phyloP scores from a whole-genome alignment of 257 asterid genomes.

The Solanum chilense region DNA sequence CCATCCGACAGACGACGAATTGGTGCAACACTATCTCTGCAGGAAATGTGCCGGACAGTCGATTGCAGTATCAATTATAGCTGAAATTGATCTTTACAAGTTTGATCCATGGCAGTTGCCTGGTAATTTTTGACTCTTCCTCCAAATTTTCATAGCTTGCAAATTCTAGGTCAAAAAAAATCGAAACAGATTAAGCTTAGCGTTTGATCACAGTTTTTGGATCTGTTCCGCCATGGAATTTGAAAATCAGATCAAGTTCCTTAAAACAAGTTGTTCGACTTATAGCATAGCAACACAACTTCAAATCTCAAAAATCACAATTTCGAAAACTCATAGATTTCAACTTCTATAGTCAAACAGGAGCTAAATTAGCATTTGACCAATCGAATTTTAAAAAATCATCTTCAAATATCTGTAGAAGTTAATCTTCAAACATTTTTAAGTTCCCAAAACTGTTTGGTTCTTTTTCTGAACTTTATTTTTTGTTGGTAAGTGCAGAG shows the following conservation, averaged over 20 bases:
- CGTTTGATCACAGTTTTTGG: too few relatives aligned
- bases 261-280: too few relatives aligned
- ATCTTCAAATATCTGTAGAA: neutral
- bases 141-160: neutral
- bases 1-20: constrained; percentile 33
- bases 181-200: too few relatives aligned
- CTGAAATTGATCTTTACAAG: constrained; percentile 73
- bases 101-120: constrained; percentile 75
- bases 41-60: constrained; percentile 40
- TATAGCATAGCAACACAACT: neutral
- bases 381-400: neutral
- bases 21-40: constrained; percentile 25
- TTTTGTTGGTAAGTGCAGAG: constrained; percentile 4
- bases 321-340: neutral
- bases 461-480: neutral
- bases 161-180: neutral
- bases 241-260: too few relatives aligned
- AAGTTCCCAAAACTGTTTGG: neutral
- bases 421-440: neutral
- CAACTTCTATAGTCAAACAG: neutral
- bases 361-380: neutral
- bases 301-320: neutral
- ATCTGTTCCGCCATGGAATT: too few relatives aligned
- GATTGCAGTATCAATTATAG: constrained; percentile 35
- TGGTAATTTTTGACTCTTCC: constrained; percentile 13